These are phyloP conservation scores for Leptodermis oblonga DNA, from an alignment of 257 asterid species.

Conservation along the genomic window DNA sequence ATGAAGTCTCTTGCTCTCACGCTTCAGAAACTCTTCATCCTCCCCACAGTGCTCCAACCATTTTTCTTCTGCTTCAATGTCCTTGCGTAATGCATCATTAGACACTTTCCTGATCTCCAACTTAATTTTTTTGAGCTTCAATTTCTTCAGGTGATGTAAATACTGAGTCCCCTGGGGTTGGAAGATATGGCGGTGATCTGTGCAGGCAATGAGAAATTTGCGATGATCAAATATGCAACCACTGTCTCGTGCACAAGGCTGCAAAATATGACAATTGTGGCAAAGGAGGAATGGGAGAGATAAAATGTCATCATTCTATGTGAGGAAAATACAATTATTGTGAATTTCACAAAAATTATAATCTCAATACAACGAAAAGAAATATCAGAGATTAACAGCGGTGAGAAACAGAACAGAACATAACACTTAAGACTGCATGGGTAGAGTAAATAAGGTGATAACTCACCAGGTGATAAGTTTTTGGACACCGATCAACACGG, in stretches of 20 bases:
- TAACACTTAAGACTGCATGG: background rate
- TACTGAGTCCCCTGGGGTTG: slow-evolving; percentile 80
- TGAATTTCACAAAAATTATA: background rate
- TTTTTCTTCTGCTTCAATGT: slow-evolving; percentile 92
- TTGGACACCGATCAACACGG: slow-evolving; percentile 99
- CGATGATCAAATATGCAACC: slow-evolving; percentile 96
- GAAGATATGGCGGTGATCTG: slow-evolving; percentile 83
- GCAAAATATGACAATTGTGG: slow-evolving; percentile 25
- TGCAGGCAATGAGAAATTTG: slow-evolving; percentile 96
- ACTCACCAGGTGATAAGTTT: slow-evolving; percentile 93
- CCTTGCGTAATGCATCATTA: slow-evolving; percentile 80
- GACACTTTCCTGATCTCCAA: slow-evolving; percentile 68
- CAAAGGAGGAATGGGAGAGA: background rate
- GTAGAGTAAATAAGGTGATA: slow-evolving; percentile 10
- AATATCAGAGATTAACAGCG: background rate
- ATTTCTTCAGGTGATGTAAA: slow-evolving; percentile 53
- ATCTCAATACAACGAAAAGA: background rate
- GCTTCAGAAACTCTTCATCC: slow-evolving; percentile 97
- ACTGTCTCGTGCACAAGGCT: slow-evolving; percentile 97
- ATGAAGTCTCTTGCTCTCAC: slow-evolving; percentile 98
- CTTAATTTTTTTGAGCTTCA: slow-evolving; percentile 70
- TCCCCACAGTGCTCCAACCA: slow-evolving; percentile 98
- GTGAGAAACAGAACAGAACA: background rate
- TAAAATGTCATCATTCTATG: background rate
- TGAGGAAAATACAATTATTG: slow-evolving; percentile 8